phyloP scores from a whole-genome alignment of 352 stramenopile genomes.

The Phytopythium cucurbitacearum region DNA sequence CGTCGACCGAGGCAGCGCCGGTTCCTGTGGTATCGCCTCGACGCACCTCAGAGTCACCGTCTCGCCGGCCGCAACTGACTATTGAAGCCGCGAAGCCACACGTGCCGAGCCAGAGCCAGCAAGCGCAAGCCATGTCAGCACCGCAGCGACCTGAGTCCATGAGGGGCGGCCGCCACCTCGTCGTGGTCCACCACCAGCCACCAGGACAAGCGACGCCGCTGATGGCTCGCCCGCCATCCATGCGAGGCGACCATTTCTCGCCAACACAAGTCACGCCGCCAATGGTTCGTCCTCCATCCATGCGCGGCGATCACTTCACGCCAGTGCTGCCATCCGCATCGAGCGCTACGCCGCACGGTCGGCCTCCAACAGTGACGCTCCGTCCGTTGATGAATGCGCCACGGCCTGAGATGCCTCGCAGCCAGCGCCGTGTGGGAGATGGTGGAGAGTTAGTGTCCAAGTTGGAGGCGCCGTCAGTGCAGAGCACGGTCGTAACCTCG shows the following conservation, averaged over 20 bases:
- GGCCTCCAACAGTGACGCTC: constrained; percentile 2
- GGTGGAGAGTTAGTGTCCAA: neutral
- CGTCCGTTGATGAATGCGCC: constrained; percentile 9
- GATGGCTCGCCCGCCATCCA: no score
- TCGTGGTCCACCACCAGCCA: constrained; percentile 13
- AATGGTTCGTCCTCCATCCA: no score
- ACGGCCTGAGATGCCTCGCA: constrained; percentile 14
- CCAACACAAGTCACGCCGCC: no score
- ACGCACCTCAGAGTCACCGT: constrained; percentile 4
- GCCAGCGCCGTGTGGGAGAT: constrained; percentile 5
- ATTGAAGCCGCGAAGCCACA: no score
- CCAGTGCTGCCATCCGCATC: no score
- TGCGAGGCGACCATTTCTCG: no score
- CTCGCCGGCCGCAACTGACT: neutral
- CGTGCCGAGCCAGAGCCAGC: no score
- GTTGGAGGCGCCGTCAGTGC: constrained; percentile 7
- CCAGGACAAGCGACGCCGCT: no score
- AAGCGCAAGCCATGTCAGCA: no score
- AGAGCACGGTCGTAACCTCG: constrained; percentile 11
- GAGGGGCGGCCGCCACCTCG: constrained; percentile 42
- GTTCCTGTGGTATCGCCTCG: constrained; percentile 7
- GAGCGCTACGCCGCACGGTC: no score
- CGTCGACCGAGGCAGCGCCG: no score
- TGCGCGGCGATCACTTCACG: no score
- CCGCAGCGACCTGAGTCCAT: constrained; percentile 37